phyloP scores from a whole-genome alignment of 2,329 filamentous ascomycete species.

The Periconia macrospinosa region DNA sequence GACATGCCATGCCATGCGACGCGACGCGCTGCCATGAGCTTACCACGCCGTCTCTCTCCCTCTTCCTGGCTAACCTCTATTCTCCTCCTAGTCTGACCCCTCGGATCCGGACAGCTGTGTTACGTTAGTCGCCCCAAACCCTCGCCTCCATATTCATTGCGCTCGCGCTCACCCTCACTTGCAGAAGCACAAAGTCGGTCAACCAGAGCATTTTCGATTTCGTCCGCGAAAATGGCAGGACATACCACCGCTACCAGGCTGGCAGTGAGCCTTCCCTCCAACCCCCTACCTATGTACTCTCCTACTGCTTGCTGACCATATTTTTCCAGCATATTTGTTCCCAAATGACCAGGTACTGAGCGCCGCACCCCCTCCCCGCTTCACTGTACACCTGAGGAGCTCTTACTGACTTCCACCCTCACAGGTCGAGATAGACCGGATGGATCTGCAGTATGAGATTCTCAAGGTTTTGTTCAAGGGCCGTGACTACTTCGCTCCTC shows the following conservation, averaged over 20 bases:
- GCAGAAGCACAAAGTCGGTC: slow-evolving; percentile 42
- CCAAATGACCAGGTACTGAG: slow-evolving; percentile 41
- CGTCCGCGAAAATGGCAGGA: slow-evolving; percentile 44
- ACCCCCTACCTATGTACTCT: background rate
- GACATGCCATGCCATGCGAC: slow-evolving; percentile 3
- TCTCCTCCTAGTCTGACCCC: slow-evolving; percentile 30
- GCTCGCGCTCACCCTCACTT: slow-evolving; percentile 21
- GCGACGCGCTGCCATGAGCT: no score
- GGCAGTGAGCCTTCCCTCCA: slow-evolving; percentile 35
- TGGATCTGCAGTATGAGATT: slow-evolving; percentile 44
- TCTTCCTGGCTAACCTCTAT: slow-evolving; percentile 15
- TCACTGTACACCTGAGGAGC: background rate
- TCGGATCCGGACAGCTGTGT: slow-evolving; percentile 35
- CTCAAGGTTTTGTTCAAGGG: slow-evolving; percentile 40
- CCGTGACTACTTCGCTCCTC: slow-evolving; percentile 42
- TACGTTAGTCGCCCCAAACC: slow-evolving; percentile 27
- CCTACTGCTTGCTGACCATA: slow-evolving; percentile 20
- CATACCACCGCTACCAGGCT: slow-evolving; percentile 44
- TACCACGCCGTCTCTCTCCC: no score
- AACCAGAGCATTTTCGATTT: slow-evolving; percentile 44
- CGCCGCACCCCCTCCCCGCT: slow-evolving; percentile 3
- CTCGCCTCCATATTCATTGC: slow-evolving; percentile 2
- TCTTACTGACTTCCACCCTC: slow-evolving; percentile 13
- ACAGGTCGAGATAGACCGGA: slow-evolving; percentile 42
- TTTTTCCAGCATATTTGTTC: slow-evolving; percentile 40